phyloP scores from a whole-genome alignment of 129 eudicot genomes.

The Flaveria sonorensis region DNA sequence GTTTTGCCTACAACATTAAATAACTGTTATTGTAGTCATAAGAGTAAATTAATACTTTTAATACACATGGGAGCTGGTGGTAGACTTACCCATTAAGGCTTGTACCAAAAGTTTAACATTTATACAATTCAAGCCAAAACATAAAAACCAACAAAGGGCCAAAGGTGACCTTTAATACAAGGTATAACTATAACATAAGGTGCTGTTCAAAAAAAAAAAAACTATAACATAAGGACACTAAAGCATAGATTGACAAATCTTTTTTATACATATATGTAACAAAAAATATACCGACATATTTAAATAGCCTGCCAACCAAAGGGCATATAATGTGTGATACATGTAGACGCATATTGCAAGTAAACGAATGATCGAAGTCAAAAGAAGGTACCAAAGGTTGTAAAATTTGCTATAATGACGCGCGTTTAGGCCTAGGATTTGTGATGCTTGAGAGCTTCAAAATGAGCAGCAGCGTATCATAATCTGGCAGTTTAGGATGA shows the following conservation, averaged over 20 bases:
- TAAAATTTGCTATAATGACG: too few relatives aligned
- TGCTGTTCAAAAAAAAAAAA: too few relatives aligned
- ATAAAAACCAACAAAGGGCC: too few relatives aligned
- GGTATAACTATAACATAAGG: neutral
- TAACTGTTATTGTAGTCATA: too few relatives aligned
- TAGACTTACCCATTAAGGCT: too few relatives aligned
- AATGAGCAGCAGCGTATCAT: constrained; percentile 82
- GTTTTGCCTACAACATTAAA: neutral
- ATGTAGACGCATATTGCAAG: constrained; percentile 11
- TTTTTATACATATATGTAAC: constrained; percentile 13
- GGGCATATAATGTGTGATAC: constrained; percentile 15
- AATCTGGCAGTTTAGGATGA: constrained; percentile 97
- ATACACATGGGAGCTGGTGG: too few relatives aligned
- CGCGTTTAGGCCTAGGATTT: constrained; percentile 34
- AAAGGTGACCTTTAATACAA: neutral
- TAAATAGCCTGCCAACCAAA: neutral
- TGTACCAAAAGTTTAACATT: too few relatives aligned
- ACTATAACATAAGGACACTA: neutral
- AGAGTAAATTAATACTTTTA: too few relatives aligned
- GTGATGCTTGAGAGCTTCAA: constrained; percentile 75
- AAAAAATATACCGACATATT: constrained; percentile 1
- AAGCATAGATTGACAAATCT: neutral
- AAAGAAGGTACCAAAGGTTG: constrained; percentile 2
- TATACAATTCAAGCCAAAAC: too few relatives aligned
- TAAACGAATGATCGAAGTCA: constrained; percentile 27